Percentiles rank a stretch among this genome's conserved stretches.
Conservation (phyloP, 2,329 filamentous ascomycete genomes). For the Ascochyta viciae-villosae region DNA sequence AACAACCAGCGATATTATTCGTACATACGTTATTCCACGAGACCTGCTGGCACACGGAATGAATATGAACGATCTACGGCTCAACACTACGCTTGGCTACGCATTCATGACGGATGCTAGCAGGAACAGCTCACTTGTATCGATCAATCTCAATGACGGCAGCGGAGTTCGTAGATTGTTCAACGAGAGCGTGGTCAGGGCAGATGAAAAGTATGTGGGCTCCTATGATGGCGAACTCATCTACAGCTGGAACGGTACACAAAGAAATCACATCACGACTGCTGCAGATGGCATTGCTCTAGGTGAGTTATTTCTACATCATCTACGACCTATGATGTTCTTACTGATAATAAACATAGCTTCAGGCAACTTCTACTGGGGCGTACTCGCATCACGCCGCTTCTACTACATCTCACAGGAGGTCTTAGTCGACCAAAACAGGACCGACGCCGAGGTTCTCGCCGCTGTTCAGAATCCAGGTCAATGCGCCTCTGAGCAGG, state of each 20-base stretch:
- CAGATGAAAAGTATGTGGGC: conserved; percentile 51
- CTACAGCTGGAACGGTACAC: conserved; percentile 48
- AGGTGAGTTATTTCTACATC: conserved; percentile 5
- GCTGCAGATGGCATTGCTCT: conserved; percentile 51
- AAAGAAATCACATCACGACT: conserved; percentile 37
- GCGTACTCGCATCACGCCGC: conserved; percentile 50
- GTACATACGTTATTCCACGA: conserved; percentile 50
- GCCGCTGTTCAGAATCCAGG: conserved; percentile 50
- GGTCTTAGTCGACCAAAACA: conserved; percentile 38
- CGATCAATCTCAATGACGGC: conserved; percentile 50
- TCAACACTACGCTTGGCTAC: conserved; percentile 54
- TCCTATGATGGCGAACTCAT: conserved; percentile 47
- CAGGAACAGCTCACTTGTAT: conserved; percentile 47
- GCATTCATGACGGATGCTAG: conserved; percentile 54
- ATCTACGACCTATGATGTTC: not conserved
- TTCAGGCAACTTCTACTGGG: conserved; percentile 53
- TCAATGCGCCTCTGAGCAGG: conserved; percentile 51
- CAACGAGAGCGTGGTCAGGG: conserved; percentile 45
- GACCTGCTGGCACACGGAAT: conserved; percentile 43
- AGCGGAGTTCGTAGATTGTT: conserved; percentile 47
- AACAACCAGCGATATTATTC: conserved; percentile 39
- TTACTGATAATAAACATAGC: conserved; percentile 24
- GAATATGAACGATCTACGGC: conserved; percentile 53
- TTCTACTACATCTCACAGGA: conserved; percentile 53
- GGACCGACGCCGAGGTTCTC: conserved; percentile 47